phyloP scores from a whole-genome alignment of 805 yeast species.

The Wickerhamiella spandovensis region DNA sequence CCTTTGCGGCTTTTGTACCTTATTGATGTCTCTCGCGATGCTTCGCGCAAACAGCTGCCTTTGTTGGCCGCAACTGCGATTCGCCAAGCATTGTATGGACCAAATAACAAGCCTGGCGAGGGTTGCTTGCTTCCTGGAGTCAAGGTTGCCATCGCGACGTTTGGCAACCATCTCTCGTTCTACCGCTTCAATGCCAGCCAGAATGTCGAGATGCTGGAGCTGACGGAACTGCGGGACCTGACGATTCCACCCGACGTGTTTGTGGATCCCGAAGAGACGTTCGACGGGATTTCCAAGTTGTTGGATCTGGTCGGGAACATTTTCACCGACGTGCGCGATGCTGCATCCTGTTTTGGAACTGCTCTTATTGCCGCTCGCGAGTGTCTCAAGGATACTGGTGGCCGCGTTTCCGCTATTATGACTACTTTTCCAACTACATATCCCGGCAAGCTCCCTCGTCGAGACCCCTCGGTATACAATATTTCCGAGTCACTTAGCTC shows the following conservation, averaged over 20 bases:
- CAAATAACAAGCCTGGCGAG: slow-evolving; percentile 11
- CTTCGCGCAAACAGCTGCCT: slow-evolving; percentile 47
- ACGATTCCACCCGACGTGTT: slow-evolving; percentile 64
- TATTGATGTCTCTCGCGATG: slow-evolving; percentile 52
- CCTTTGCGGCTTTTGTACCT: slow-evolving; percentile 52
- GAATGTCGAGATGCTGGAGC: slow-evolving; percentile 21
- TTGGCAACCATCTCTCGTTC: slow-evolving; percentile 58
- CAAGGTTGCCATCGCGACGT: slow-evolving; percentile 59
- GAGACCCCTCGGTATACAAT: slow-evolving; percentile 16
- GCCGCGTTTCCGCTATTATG: slow-evolving; percentile 60
- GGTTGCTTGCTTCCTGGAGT: slow-evolving; percentile 28
- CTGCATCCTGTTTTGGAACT: slow-evolving; percentile 67
- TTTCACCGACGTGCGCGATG: slow-evolving; percentile 26
- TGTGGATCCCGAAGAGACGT: slow-evolving; percentile 61
- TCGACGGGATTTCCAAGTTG: slow-evolving; percentile 50
- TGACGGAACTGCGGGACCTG: slow-evolving; percentile 33
- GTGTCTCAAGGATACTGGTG: slow-evolving; percentile 51
- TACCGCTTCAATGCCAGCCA: slow-evolving; percentile 24
- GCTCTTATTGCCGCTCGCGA: slow-evolving; percentile 58
- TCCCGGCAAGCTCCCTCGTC: slow-evolving; percentile 41
- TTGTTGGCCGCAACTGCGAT: slow-evolving; percentile 58
- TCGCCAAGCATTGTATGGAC: slow-evolving; percentile 37
- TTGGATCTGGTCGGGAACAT: slow-evolving; percentile 45
- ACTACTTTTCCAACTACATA: slow-evolving; percentile 69
- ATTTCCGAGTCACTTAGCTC: slow-evolving; percentile 10